Conservation (phyloP, 2,329 filamentous ascomycete species). For the Taxawa tesnikishii region DNA sequence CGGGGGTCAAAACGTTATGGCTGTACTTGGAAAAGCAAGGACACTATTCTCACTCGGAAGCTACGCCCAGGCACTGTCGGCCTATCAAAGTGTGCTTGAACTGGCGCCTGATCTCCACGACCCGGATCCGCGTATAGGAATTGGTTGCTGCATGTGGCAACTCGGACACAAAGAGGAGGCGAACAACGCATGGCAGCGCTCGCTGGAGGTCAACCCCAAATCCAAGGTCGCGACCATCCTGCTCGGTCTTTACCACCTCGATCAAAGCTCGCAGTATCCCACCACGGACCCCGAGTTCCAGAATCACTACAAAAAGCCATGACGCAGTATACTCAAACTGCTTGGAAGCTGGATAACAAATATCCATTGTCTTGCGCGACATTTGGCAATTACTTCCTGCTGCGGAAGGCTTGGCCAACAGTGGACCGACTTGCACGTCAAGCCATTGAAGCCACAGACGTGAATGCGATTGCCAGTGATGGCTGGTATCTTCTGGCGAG, state of each 20-base stretch:
- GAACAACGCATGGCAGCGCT: conserved; percentile 78
- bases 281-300: conserved; percentile 79
- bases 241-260: conserved; percentile 79
- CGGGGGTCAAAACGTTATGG: conserved; percentile 79
- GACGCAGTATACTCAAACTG: conserved; percentile 84
- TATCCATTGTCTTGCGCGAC: conserved; percentile 81
- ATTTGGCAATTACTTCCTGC: conserved; percentile 82
- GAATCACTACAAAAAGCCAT: conserved; percentile 84
- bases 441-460: conserved; percentile 89
- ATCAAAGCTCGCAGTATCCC: conserved; percentile 70
- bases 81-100: conserved; percentile 76
- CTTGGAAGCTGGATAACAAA: conserved; percentile 87
- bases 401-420: conserved; percentile 65
- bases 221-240: conserved; percentile 87
- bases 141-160: conserved; percentile 96
- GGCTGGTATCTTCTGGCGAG: conserved; percentile 92
- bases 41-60: conserved; percentile 78
- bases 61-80: conserved; percentile 68
- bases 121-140: conserved; percentile 88
- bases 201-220: conserved; percentile 67
- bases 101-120: conserved; percentile 82
- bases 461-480: conserved; percentile 92
- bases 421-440: conserved; percentile 82
- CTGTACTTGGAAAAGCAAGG: conserved; percentile 77
- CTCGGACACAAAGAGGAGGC: conserved; percentile 90